Base-by-base conservation (phyloP, 2,329 filamentous ascomycete genomes). In the Arthrobotrys iridis region DNA sequence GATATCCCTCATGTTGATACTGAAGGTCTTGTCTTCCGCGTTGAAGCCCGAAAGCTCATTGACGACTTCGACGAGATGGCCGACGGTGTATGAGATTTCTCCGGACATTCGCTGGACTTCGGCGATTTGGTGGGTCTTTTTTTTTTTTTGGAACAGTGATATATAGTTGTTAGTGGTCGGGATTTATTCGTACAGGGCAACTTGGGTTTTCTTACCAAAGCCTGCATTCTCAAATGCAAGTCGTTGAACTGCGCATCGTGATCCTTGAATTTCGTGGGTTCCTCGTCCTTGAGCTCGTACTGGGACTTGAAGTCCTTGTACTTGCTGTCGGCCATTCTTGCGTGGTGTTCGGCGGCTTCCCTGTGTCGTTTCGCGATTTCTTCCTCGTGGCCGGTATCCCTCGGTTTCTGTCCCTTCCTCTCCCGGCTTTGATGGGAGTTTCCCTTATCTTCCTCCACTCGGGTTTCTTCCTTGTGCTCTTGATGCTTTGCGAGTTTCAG, bases 201-300 rank as follows among this genome's bases (percentile, higher is more conserved):
- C n/a, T n/a, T 6, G 6, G 41, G 10, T 4, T 18, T 18, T 5
- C 55, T n/a, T 71, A 76, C 72, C 72, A 92, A 85, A 78, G 85
- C 86, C 82, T 93, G 92, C 15, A 98, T 84, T 30, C 93, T 91
- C 84, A 91, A 91, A 84, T 96, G 91, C 11, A 98, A 86, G 81
- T 97, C 93, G 33, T 87, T 86, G 81, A 97, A 94, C 82, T 97
- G 93, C 64, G 85, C 82, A 77, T 84, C 80, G 24, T 83, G 82
- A 22, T 81, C 82, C 33, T 82, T 83, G 79, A 85, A 84, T n/a
- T n/a, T n/a, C n/a, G 59, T 43, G 76, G 15, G 79, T 83, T 84
- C 83, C 1, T 84, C 82, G 79, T 79, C 84, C 81, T 77, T 82
- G 80, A 79, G 84, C 80, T 82, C 82, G 75, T 79, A 82, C 80